Evolutionary conservation across 2,329 filamentous ascomycete genomes (phyloP).

Genomic region (Fusarium setosum): DNA sequence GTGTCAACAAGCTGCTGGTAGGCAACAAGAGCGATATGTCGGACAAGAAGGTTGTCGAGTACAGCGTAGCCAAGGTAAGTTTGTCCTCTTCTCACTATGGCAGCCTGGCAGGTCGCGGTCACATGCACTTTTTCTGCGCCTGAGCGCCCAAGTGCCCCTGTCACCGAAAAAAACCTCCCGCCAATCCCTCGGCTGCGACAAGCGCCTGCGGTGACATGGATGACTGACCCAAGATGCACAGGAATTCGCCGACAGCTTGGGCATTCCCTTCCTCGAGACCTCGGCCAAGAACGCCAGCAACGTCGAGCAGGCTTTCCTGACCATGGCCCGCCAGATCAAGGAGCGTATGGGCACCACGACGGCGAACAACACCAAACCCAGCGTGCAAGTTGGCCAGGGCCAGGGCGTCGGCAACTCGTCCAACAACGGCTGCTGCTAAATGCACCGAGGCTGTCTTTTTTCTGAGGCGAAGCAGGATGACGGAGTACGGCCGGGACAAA

Average conservation of each 20-base stretch:
- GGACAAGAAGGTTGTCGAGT: constrained; percentile 99
- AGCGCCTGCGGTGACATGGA: background rate
- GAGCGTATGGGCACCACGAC: constrained; percentile 98
- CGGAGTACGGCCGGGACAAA: constrained; percentile 40
- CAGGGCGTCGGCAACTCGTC: constrained; percentile 92
- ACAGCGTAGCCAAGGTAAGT: constrained; percentile 97
- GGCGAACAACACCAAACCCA: constrained; percentile 97
- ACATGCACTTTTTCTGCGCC: constrained; percentile 36
- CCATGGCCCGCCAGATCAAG: constrained; percentile 99
- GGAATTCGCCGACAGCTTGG: constrained; percentile 99
- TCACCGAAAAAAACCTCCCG: constrained; percentile 1
- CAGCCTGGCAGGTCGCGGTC: constrained; percentile 16
- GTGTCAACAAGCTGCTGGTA: constrained; percentile 98
- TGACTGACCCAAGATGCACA: constrained; percentile 53
- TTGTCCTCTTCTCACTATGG: constrained; percentile 1
- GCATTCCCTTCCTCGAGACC: constrained; percentile 99
- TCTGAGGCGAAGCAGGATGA: constrained; percentile 42
- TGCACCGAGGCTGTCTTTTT: constrained; percentile 29
- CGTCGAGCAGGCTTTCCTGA: constrained; percentile 99
- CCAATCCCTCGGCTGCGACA: constrained; percentile 12
- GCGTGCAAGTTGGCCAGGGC: constrained; percentile 93
- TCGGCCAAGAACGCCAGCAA: constrained; percentile 99
- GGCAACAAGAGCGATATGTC: constrained; percentile 99
- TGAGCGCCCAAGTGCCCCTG: constrained; percentile 11
- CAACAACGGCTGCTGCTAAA: constrained; percentile 91